Evolutionary conservation across 2,329 filamentous ascomycete species (phyloP).

Genomic region (Bertia moriformis): DNA sequence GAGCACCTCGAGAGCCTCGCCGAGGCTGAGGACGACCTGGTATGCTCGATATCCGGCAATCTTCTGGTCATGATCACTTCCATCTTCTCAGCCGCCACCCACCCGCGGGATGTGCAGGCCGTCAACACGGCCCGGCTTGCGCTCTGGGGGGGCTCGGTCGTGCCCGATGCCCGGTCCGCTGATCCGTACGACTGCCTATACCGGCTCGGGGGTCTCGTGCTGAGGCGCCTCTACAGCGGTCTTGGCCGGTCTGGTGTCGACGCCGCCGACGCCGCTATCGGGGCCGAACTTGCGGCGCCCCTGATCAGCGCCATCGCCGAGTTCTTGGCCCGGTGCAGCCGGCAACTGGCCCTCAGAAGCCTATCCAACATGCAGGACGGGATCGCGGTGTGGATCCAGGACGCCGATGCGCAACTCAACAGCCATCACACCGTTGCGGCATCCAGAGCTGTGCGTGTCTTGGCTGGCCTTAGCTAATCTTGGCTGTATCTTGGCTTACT

Average conservation of each 20-base stretch:
- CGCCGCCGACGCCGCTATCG: no score
- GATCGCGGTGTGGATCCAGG: no score
- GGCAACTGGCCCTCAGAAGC: slow-evolving; percentile 34
- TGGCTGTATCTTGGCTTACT: no score
- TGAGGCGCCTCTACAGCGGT: slow-evolving; percentile 37
- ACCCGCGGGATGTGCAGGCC: slow-evolving; percentile 45
- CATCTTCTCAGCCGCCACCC: slow-evolving; percentile 29
- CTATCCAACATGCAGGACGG: slow-evolving; percentile 47
- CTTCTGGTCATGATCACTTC: slow-evolving; percentile 20
- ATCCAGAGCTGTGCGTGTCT: no score
- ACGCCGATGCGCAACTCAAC: no score
- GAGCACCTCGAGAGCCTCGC: slow-evolving; percentile 15
- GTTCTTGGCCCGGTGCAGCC: slow-evolving; percentile 34
- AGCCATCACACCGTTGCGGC: no score
- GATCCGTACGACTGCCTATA: slow-evolving; percentile 58
- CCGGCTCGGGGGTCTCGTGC: slow-evolving; percentile 33
- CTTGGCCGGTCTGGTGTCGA: slow-evolving; percentile 21
- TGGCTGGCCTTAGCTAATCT: no score
- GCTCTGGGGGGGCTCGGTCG: slow-evolving; percentile 45
- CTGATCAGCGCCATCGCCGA: slow-evolving; percentile 37
- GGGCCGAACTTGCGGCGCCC: slow-evolving; percentile 17
- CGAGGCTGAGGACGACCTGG: slow-evolving; percentile 5
- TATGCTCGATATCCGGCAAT: slow-evolving; percentile 9
- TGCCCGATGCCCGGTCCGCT: slow-evolving; percentile 23
- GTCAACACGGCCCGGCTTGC: slow-evolving; percentile 50